These are phyloP conservation scores for Monosporascus sp. DNA, from an alignment of 2,329 filamentous ascomycete genomes.

Conservation along the genomic window DNA sequence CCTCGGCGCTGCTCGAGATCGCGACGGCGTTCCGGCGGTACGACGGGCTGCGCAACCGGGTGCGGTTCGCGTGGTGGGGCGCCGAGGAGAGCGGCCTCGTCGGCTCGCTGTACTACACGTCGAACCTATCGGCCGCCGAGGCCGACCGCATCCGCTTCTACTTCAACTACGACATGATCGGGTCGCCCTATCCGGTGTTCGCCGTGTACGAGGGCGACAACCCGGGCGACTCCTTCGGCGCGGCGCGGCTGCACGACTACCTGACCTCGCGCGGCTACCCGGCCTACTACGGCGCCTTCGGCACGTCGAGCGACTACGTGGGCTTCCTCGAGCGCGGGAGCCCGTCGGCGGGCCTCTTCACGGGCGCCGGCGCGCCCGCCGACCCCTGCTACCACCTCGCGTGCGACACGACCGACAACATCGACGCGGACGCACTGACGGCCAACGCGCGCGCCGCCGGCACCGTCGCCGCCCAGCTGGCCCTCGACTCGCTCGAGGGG, in stretches of 20 bases:
- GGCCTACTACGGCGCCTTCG: conserved; percentile 30
- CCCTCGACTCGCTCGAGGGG: conserved; percentile 10
- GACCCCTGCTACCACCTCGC: conserved; percentile 36
- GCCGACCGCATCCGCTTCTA: conserved; percentile 57
- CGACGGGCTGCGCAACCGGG: conserved; percentile 35
- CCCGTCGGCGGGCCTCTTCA: conserved; percentile 35
- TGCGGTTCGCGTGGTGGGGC: conserved; percentile 39
- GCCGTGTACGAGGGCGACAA: conserved; percentile 32
- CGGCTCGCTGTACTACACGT: conserved; percentile 37
- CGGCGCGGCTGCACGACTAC: conserved; percentile 29
- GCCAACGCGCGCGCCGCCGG: conserved; percentile 42
- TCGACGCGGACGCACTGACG: conserved; percentile 35
- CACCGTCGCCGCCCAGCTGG: conserved; percentile 37
- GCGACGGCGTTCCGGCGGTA: conserved; percentile 29
- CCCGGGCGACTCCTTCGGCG: conserved; percentile 30
- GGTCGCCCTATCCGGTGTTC: conserved; percentile 35
- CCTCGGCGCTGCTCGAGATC: conserved; percentile 33
- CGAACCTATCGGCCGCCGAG: conserved; percentile 30
- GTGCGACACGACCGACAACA: conserved; percentile 35
- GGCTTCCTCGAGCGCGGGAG: conserved; percentile 36
- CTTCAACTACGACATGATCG: conserved; percentile 69
- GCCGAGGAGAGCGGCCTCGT: conserved; percentile 39
- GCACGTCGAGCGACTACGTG: conserved; percentile 34
- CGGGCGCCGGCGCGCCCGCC: conserved; percentile 29
- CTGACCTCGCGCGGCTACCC: conserved; percentile 29